Percentiles rank a stretch among this genome's conserved stretches.
phyloP scores from a whole-genome alignment of 2,329 filamentous ascomycete genomes.

The Fusarium austroafricanum region DNA sequence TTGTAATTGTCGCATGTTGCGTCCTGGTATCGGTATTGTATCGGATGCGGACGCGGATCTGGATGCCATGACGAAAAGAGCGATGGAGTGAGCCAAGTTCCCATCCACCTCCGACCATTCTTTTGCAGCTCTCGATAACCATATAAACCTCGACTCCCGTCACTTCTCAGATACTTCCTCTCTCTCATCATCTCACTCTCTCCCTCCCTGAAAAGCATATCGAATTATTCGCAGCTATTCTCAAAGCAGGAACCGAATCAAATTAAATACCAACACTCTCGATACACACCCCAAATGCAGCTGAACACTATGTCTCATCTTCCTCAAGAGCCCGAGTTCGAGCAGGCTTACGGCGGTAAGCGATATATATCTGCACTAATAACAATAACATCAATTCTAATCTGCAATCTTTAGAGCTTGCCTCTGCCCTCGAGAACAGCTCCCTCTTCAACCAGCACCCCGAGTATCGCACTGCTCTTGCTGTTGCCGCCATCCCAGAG shows the following conservation, averaged over 20 bases:
- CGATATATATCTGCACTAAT: conserved; percentile 22
- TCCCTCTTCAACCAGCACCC: conserved; percentile 93
- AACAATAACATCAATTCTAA: conserved; percentile 15
- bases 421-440: conserved; percentile 92
- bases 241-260: conserved; percentile 2
- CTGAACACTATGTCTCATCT: conserved; percentile 79
- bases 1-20: conserved; percentile 14
- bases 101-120: conserved; percentile 21
- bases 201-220: conserved; percentile 4
- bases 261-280: conserved; percentile 9
- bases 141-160: conserved; percentile 40
- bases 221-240: conserved; percentile 10
- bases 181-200: conserved; percentile 15
- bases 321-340: conserved; percentile 92
- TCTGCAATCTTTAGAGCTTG: conserved; percentile 75
- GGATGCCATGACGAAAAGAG: conserved; percentile 31
- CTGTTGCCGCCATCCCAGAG: conserved; percentile 91
- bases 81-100: conserved; percentile 6
- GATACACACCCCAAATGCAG: conserved; percentile 35
- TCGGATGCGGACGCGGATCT: conserved; percentile 24
- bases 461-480: conserved; percentile 91
- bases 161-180: background rate
- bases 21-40: conserved; percentile 17
- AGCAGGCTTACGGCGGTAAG: conserved; percentile 96
- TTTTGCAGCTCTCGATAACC: conserved; percentile 10